A percentile compares a stretch with the other conserved stretches of the same genome.
These are phyloP conservation scores for Xerocomus minutiporus DNA, from an alignment of 1,284 basidiomycete genomes.

Conservation along the genomic window DNA sequence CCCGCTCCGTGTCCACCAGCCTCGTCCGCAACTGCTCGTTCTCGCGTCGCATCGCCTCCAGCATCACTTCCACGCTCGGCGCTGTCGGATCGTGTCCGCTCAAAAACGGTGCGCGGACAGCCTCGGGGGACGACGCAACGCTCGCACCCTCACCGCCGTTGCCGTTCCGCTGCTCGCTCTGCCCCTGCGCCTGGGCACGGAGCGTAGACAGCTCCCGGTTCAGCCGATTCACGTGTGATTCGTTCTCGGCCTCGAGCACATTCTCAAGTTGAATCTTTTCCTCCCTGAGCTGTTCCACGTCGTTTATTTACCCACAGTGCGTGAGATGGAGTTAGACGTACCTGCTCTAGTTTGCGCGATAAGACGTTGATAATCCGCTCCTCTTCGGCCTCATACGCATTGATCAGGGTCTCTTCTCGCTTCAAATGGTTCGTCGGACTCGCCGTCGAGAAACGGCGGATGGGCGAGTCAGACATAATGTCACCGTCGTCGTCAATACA, in stretches of 20 bases:
- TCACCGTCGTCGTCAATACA: neutral
- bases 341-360: slow-evolving; percentile 75
- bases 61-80: slow-evolving; percentile 57
- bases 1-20: slow-evolving; percentile 66
- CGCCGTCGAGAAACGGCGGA: slow-evolving; percentile 52
- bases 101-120: slow-evolving; percentile 29
- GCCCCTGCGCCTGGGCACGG: slow-evolving; percentile 40
- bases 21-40: slow-evolving; percentile 65
- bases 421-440: slow-evolving; percentile 49
- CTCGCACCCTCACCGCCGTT: slow-evolving; percentile 25
- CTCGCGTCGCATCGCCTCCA: slow-evolving; percentile 70
- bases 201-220: slow-evolving; percentile 66
- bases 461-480: slow-evolving; percentile 57
- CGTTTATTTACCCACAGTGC: neutral
- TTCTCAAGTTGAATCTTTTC: slow-evolving; percentile 83
- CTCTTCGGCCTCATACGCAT: slow-evolving; percentile 83
- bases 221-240: slow-evolving; percentile 71
- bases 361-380: slow-evolving; percentile 78
- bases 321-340: slow-evolving; percentile 31
- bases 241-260: slow-evolving; percentile 71
- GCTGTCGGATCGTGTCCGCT: slow-evolving; percentile 38
- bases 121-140: slow-evolving; percentile 35
- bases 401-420: slow-evolving; percentile 69
- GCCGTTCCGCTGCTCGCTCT: slow-evolving; percentile 2
- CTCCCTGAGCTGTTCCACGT: slow-evolving; percentile 45